Evolutionary conservation across 2,329 filamentous ascomycete genomes (phyloP), one percentile per base, ranked within the genome.

Genomic region (Diaporthe amygdali): DNA sequence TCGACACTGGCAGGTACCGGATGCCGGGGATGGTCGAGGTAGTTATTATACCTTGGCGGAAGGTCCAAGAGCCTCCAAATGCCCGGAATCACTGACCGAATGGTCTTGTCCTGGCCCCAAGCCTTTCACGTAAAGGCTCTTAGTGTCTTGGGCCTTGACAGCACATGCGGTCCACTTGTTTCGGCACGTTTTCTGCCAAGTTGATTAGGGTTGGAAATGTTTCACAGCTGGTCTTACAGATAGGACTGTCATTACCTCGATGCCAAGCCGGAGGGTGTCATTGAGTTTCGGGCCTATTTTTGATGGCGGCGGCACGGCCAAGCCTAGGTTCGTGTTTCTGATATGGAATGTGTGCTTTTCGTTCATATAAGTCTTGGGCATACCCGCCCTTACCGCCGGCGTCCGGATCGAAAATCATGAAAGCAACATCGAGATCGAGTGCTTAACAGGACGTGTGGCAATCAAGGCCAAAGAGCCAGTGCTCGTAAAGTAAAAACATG

Each of bases 211-310:
- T 6, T 46, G 10, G 39, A 20, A 32, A 47, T 63, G 27, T 63
- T 63, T 63, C 56, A 34, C 56, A 17, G 56, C 27, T 47, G 25
- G 25, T 63, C 39, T 44, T 47, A 10, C 34, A 63, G 41, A 63
- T 63, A 20, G 27, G 22, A 20, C 56, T 5, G 41, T 63, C 37
- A 22, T 34, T 63, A 41, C 27, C 47, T 34, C 56, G 56, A 47
- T 47, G 56, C 56, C 56, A 63, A 63, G 56, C 56, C 56, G 56
- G 56, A 63, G 47, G 30, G 56, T 47, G 22, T 63, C 56, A 22
- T 20, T 34, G 56, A 63, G 56, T 47, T 63, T 63, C 56, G 56
- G 41, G 41, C 56, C 27, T 63, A 47, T 34, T 63, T 22, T 6
- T 34, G 41, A 22, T 47, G 56, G 56, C 56, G 56, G 56, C 56